phyloP scores from a whole-genome alignment of 2,329 filamentous ascomycete genomes.

The Xylariaceae sp. region DNA sequence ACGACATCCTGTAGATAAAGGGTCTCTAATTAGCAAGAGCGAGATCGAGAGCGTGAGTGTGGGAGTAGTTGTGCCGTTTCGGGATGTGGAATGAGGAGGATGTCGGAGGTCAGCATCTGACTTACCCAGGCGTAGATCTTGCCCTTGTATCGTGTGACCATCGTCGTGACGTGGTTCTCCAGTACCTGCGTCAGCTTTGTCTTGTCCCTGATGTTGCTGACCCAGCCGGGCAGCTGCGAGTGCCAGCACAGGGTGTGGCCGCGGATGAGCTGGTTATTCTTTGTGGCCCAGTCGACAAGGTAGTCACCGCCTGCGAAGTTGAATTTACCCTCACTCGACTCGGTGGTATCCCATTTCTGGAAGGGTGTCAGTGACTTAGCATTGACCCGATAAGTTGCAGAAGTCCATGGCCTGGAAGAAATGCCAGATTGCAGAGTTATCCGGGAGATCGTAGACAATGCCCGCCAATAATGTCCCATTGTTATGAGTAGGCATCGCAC shows the following conservation, averaged over 20 bases:
- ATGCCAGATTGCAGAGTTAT: no score
- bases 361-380: no score
- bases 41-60: no score
- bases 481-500: no score
- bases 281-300: slow-evolving; percentile 53
- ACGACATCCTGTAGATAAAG: slow-evolving; percentile 55
- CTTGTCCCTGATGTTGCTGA: slow-evolving; percentile 38
- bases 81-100: no score
- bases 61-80: no score
- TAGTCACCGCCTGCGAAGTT: slow-evolving; percentile 54
- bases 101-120: slow-evolving; percentile 4
- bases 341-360: slow-evolving; percentile 48
- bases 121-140: slow-evolving; percentile 45
- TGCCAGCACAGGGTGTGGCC: slow-evolving; percentile 67
- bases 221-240: slow-evolving; percentile 56
- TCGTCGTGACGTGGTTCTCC: slow-evolving; percentile 53
- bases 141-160: slow-evolving; percentile 57
- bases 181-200: slow-evolving; percentile 48
- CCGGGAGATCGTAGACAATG: no score
- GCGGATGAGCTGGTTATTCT: slow-evolving; percentile 55
- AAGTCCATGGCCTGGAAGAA: no score
- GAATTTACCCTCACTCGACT: slow-evolving; percentile 42
- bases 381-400: no score
- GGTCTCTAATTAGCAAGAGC: no score
- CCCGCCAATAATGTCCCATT: no score